Evolutionary conservation across 441 rosid genomes (phyloP).

Genomic region (Jatropha multifida): DNA sequence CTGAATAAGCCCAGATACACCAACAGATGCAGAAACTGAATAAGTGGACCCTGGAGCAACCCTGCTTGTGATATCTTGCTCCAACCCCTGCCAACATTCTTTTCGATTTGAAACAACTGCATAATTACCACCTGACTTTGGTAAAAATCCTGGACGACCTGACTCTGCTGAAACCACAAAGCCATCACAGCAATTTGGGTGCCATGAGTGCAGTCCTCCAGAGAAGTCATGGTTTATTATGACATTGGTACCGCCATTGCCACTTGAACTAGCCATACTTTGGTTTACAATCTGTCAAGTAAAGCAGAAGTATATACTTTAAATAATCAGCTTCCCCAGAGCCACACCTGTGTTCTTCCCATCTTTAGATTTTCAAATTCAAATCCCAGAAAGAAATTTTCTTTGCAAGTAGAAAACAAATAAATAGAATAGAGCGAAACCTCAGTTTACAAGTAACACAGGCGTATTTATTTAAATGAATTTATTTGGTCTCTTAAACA

Average conservation of each 20-base stretch:
- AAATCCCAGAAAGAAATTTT: not conserved
- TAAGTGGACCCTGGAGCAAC: slow-evolving; percentile 59
- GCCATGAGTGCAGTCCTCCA: slow-evolving; percentile 66
- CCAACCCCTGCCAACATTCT: slow-evolving; percentile 92
- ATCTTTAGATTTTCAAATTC: not conserved
- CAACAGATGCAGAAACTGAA: slow-evolving; percentile 65
- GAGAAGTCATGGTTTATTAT: slow-evolving; percentile 75
- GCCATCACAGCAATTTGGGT: slow-evolving; percentile 68
- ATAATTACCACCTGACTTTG: slow-evolving; percentile 38
- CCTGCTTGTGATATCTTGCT: slow-evolving; percentile 73
- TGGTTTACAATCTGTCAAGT: slow-evolving; percentile 40
- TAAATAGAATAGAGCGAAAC: not conserved
- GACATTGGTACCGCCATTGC: slow-evolving; percentile 38
- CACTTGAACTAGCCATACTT: slow-evolving; percentile 29
- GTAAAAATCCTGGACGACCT: slow-evolving; percentile 29
- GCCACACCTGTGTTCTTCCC: not conserved
- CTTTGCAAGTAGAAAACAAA: not conserved
- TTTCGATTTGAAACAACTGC: slow-evolving; percentile 76
- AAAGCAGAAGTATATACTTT: slow-evolving; percentile 15
- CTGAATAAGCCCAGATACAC: slow-evolving; percentile 58
- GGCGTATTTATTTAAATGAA: not conserved
- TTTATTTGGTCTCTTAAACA: not conserved
- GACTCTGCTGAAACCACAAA: slow-evolving; percentile 57
- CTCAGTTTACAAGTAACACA: not conserved
- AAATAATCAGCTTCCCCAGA: not conserved